Percentiles rank a stretch among this genome's conserved stretches.
These are phyloP conservation scores for Diplodia sapinea DNA, from an alignment of 2,329 filamentous ascomycete genomes.

Conservation along the genomic window DNA sequence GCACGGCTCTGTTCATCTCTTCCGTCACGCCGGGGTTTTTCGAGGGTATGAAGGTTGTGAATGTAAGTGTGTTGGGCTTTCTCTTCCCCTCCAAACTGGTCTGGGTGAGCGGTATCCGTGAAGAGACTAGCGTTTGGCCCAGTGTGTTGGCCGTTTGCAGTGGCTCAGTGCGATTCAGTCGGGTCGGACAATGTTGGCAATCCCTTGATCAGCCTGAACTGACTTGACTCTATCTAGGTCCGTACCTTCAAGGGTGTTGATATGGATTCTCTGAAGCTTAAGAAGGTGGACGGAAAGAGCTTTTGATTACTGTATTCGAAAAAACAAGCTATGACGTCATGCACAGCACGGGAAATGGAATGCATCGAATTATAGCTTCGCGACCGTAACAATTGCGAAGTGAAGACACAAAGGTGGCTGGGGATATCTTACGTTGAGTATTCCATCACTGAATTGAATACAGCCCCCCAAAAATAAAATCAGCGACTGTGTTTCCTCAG, in stretches of 20 bases:
- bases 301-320: conserved; percentile 22
- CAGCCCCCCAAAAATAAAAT: background rate
- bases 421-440: conserved; percentile 12
- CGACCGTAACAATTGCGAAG: background rate
- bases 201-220: background rate
- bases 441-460: background rate
- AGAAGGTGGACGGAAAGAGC: conserved; percentile 39
- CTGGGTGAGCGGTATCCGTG: too few species aligned
- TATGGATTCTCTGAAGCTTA: conserved; percentile 37
- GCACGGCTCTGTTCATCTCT: conserved; percentile 38
- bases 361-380: conserved; percentile 7
- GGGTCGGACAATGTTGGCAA: too few species aligned
- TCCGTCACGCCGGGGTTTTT: conserved; percentile 35
- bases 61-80: conserved; percentile 35
- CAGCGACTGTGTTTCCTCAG: background rate
- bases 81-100: too few species aligned
- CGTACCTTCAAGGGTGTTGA: conserved; percentile 40
- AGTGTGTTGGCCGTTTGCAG: too few species aligned
- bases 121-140: too few species aligned
- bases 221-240: conserved; percentile 31
- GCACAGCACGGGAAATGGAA: background rate
- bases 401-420: background rate
- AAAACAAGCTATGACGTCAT: conserved; percentile 10
- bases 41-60: conserved; percentile 37
- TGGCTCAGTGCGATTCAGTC: too few species aligned